phyloP scores from a whole-genome alignment of 2,329 filamentous ascomycete species.

The Penicillium palitans region DNA sequence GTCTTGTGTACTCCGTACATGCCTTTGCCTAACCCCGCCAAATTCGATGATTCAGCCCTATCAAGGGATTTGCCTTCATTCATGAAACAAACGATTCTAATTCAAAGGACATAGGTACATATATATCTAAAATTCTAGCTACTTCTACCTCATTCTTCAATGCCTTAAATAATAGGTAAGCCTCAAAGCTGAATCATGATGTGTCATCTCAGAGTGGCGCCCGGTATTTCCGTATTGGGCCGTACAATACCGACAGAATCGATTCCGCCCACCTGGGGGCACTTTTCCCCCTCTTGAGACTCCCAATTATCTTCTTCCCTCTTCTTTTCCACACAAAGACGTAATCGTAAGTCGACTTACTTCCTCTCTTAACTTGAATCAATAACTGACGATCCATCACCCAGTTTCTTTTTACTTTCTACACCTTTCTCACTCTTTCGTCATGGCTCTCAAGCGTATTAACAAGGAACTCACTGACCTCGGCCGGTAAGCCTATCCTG shows the following conservation, averaged over 20 bases:
- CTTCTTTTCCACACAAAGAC: constrained; percentile 34
- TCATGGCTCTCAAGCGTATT: constrained; percentile 55
- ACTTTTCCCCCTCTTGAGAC: constrained; percentile 23
- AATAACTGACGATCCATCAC: not conserved
- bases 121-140: not conserved
- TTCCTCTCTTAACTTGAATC: not conserved
- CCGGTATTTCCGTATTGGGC: constrained; percentile 25
- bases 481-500: constrained; percentile 46
- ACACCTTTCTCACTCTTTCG: constrained; percentile 17
- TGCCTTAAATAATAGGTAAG: not conserved
- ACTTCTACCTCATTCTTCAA: not conserved
- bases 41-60: not conserved
- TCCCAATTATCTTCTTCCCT: constrained; percentile 29
- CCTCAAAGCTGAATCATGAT: constrained; percentile 9
- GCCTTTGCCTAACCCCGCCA: not conserved
- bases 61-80: not conserved
- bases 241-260: constrained; percentile 11
- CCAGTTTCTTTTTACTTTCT: constrained; percentile 11
- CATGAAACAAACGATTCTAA: not conserved
- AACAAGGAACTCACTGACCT: constrained; percentile 56
- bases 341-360: constrained; percentile 25
- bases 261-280: constrained; percentile 17
- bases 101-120: not conserved
- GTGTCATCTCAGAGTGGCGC: constrained; percentile 24
- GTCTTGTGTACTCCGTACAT: not conserved